These are phyloP conservation scores for Microdochium paspali DNA, from an alignment of 2,329 filamentous ascomycete species.

Conservation along the genomic window DNA sequence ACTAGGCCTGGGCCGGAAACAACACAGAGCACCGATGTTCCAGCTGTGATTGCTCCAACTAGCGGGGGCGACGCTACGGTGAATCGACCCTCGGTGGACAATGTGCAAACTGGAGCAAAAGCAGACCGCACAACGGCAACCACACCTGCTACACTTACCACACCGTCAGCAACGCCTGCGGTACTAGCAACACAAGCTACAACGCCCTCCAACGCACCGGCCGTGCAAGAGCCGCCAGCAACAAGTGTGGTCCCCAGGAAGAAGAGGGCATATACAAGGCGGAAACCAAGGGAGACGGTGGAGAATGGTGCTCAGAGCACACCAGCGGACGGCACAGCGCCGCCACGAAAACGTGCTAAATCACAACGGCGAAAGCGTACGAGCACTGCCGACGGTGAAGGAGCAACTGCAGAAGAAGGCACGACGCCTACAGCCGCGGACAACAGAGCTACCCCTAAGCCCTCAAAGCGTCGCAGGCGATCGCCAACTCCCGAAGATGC, in stretches of 20 bases:
- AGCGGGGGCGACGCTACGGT: too few species aligned
- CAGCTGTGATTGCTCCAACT: background rate
- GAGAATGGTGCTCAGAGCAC: conserved; percentile 5
- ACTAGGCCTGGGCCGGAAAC: background rate
- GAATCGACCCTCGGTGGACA: too few species aligned
- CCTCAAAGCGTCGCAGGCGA: conserved; percentile 22
- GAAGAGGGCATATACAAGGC: conserved; percentile 16
- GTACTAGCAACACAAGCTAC: background rate
- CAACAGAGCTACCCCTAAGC: conserved; percentile 10
- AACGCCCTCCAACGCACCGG: background rate
- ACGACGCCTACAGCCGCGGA: conserved; percentile 12
- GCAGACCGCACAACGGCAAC: background rate
- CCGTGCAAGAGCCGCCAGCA: background rate
- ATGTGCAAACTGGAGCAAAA: too few species aligned
- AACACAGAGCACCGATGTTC: background rate
- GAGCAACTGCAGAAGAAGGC: conserved; percentile 5
- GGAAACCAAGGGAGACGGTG: conserved; percentile 5
- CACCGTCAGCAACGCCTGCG: background rate
- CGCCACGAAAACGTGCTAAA: conserved; percentile 1
- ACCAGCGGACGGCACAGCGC: conserved; percentile 6
- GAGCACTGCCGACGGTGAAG: background rate
- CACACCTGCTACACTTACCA: background rate
- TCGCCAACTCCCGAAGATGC: conserved; percentile 55
- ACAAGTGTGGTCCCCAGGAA: conserved; percentile 17
- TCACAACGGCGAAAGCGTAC: conserved; percentile 3